Conservation (phyloP, 805 yeast genomes). For the Yarrowia keelungensis region DNA sequence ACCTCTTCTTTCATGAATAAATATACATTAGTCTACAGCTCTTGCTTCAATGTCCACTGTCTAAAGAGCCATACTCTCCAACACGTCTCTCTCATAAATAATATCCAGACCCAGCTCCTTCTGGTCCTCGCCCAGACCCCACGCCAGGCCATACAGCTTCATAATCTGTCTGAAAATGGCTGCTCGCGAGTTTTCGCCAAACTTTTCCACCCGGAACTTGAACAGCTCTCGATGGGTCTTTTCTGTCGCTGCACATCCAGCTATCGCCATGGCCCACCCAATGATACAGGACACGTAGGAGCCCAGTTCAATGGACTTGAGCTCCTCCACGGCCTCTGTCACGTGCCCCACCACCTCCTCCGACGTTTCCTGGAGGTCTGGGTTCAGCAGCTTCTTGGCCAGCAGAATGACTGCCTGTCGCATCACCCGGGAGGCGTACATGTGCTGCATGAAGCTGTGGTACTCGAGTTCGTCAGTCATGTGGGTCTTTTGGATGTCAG, state of each 20-base stretch:
- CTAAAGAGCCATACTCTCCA: slow-evolving; percentile 22
- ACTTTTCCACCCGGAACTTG: slow-evolving; percentile 29
- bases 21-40: background rate
- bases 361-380: slow-evolving; percentile 1
- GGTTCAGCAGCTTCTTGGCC: slow-evolving; percentile 22
- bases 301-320: slow-evolving; percentile 38
- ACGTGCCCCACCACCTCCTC: slow-evolving; percentile 11
- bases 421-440: slow-evolving; percentile 21
- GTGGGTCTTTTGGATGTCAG: slow-evolving; percentile 18
- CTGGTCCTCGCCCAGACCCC: slow-evolving; percentile 19
- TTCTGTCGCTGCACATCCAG: slow-evolving; percentile 22
- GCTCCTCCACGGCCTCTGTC: slow-evolving; percentile 22
- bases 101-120: slow-evolving; percentile 17
- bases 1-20: no score
- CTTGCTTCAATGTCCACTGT: no score
- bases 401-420: slow-evolving; percentile 18
- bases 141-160: slow-evolving; percentile 17
- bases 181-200: slow-evolving; percentile 29
- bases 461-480: slow-evolving; percentile 29
- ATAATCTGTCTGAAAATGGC: slow-evolving; percentile 14
- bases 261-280: slow-evolving; percentile 30
- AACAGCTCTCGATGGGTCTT: slow-evolving; percentile 20
- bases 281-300: slow-evolving; percentile 31
- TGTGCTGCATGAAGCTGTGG: slow-evolving; percentile 32
- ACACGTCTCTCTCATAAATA: slow-evolving; percentile 30